Evolutionary conservation across 176 grass and related monocot genomes (phyloP), one percentile per base, ranked within the genome.

Genomic region (Ensete glaucum): DNA sequence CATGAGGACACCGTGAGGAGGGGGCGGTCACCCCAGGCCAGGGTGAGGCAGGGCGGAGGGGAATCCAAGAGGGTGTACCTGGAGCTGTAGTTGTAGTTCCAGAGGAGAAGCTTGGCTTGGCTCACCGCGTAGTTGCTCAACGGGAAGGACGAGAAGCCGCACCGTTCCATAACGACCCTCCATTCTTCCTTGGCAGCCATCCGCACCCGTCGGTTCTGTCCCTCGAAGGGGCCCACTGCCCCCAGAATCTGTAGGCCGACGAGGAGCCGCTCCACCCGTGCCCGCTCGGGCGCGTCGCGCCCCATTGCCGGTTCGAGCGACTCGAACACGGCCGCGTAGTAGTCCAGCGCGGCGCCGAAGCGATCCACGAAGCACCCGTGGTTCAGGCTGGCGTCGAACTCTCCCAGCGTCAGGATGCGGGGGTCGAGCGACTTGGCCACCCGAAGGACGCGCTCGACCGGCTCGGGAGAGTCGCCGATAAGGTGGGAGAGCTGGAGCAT

Each of bases 1-100:
- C 96, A 99, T 17, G 91, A 89, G 69, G 96, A 99, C n/a, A 99
- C 88, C 1, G 96, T 95, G 81, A 99, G 85, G 59, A 99, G 82
- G 1, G 87, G 89, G 58, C 84, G 85, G n/a, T 85, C 83, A 72
- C 87, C 90, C 96, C 96, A 99, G 8, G 87, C 96, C 22, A 99
- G 79, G 0, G 96, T 87, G 54, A 99, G 80, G 81, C 94, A 95
- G 0, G 77, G 82, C 3, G 86, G 83, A 12, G 75, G 52, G 54
- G 81, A 79, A 53, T 99, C 74, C 4, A 95, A 76, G 62, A 95
- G 86, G 5, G 83, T 85, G 62, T 99, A 99, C 58, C 95, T 91
- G 78, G 80, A 74, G 76, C 92, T 99, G 54, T 92, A 79, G 20
- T 95, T 83, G 13, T 99, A 99, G 77, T 95, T 86, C 96, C 96